Percentiles rank a stretch among this genome's conserved stretches.
Conservation (phyloP, 352 stramenopile species). For the Pythium oligandrum region DNA sequence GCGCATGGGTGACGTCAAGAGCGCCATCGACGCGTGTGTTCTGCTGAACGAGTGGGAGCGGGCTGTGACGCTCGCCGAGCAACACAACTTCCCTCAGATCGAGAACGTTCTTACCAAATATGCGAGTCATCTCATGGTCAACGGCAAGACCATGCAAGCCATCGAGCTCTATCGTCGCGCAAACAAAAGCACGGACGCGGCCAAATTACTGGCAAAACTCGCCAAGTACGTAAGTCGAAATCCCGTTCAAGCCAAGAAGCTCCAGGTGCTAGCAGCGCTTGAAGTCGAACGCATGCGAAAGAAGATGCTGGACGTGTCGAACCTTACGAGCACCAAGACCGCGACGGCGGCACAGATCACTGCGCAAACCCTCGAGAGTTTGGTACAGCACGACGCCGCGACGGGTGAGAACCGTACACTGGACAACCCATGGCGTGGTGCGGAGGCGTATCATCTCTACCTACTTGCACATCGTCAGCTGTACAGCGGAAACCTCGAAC, state of each 20-base stretch:
- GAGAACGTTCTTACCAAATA: slow-evolving; percentile 91
- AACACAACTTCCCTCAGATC: slow-evolving; percentile 93
- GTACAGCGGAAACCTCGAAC: slow-evolving; percentile 80
- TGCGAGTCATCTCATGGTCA: slow-evolving; percentile 78
- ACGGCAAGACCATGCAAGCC: slow-evolving; percentile 81
- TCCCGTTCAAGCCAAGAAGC: slow-evolving; percentile 89
- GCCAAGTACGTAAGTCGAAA: slow-evolving; percentile 80
- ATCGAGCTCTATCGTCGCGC: slow-evolving; percentile 92
- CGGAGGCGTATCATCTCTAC: slow-evolving; percentile 93
- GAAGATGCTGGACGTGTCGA: slow-evolving; percentile 83
- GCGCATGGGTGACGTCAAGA: slow-evolving; percentile 88
- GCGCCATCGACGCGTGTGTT: slow-evolving; percentile 91
- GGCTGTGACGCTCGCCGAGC: slow-evolving; percentile 86
- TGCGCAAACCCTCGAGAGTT: slow-evolving; percentile 88
- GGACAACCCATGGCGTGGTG: slow-evolving; percentile 92
- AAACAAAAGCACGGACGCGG: slow-evolving; percentile 90
- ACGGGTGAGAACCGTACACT: slow-evolving; percentile 80
- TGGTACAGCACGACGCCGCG: slow-evolving; percentile 85
- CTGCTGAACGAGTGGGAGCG: slow-evolving; percentile 91
- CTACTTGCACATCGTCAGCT: slow-evolving; percentile 91
- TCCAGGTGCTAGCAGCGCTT: slow-evolving; percentile 91
- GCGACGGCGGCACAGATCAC: slow-evolving; percentile 79
- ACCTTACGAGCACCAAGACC: slow-evolving; percentile 45
- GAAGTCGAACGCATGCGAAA: slow-evolving; percentile 92
- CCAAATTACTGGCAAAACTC: slow-evolving; percentile 86